Conservation (phyloP, 2,329 filamentous ascomycete species). For the Cladosporium sp. region DNA sequence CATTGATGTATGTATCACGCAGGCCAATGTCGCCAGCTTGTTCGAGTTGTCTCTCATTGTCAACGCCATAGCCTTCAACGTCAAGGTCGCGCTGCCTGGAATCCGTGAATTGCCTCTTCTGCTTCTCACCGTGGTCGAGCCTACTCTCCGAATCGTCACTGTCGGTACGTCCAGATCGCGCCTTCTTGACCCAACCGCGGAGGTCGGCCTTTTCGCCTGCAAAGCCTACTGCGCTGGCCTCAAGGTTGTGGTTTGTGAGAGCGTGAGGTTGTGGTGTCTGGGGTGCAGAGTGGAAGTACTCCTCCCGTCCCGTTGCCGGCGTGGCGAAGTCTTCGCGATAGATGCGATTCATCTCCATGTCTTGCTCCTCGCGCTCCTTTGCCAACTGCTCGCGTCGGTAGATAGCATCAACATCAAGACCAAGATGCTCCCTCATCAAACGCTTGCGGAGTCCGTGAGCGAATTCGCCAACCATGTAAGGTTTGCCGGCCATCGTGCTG, state of each 20-base stretch:
- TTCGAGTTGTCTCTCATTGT: slow-evolving; percentile 59
- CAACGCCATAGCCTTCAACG: slow-evolving; percentile 70
- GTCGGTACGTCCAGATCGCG: slow-evolving; percentile 1
- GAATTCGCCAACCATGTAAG: slow-evolving; percentile 86
- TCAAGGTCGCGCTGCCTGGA: slow-evolving; percentile 59
- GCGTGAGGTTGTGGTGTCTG: slow-evolving; percentile 22
- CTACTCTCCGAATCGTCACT: slow-evolving; percentile 5
- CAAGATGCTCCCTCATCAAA: slow-evolving; percentile 93
- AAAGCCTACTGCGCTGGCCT: slow-evolving; percentile 13
- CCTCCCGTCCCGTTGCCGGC: slow-evolving; percentile 8
- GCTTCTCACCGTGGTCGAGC: slow-evolving; percentile 4
- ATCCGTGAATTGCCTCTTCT: slow-evolving; percentile 2
- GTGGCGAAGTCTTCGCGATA: slow-evolving; percentile 25
- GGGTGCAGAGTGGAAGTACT: slow-evolving; percentile 31
- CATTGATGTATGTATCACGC: slow-evolving; percentile 51
- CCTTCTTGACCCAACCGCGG: slow-evolving; percentile 16
- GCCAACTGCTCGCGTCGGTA: slow-evolving; percentile 31
- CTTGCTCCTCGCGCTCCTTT: slow-evolving; percentile 48
- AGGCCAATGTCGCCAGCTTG: slow-evolving; percentile 26
- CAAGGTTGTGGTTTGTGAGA: slow-evolving; percentile 25
- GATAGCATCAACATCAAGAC: slow-evolving; percentile 89
- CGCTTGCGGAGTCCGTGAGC: slow-evolving; percentile 88
- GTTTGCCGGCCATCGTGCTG: slow-evolving; percentile 84
- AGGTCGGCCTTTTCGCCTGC: slow-evolving; percentile 14
- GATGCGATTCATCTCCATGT: slow-evolving; percentile 49